Evolutionary conservation across 352 stramenopile genomes (phyloP).

Genomic region (Phytophthora cactorum): DNA sequence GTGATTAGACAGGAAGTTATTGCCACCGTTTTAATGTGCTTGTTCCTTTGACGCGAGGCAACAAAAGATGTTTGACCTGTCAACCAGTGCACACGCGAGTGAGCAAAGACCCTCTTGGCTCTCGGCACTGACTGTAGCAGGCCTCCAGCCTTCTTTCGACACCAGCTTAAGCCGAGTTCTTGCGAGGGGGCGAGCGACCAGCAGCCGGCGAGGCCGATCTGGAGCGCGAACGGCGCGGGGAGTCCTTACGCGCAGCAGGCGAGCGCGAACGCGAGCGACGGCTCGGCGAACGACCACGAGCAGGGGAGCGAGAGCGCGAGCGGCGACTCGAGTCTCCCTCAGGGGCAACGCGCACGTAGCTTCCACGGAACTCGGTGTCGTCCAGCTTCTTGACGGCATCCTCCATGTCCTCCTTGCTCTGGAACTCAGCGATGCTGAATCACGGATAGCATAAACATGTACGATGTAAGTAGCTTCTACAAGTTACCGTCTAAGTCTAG

Average conservation of each 20-base stretch:
- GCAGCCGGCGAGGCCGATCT: conserved; percentile 63
- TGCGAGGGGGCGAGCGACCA: conserved; percentile 61
- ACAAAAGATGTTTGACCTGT: conserved; percentile 20
- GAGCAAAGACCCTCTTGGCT: conserved; percentile 11
- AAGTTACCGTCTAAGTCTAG: neutral
- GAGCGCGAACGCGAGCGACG: conserved; percentile 78
- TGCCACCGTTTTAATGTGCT: conserved; percentile 31
- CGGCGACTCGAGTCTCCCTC: conserved; percentile 46
- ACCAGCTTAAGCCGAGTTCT: conserved; percentile 74
- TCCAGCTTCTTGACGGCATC: conserved; percentile 87
- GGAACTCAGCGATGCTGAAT: conserved; percentile 78
- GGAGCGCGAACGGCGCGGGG: conserved; percentile 70
- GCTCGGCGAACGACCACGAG: conserved; percentile 57
- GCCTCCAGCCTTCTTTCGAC: conserved; percentile 23
- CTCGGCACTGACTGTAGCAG: conserved; percentile 3
- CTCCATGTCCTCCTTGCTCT: conserved; percentile 84
- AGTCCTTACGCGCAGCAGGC: conserved; percentile 63
- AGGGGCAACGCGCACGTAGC: conserved; percentile 76
- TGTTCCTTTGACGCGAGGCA: conserved; percentile 31
- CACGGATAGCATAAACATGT: neutral
- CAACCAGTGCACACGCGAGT: conserved; percentile 12
- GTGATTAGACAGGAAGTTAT: conserved; percentile 34
- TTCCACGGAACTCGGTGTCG: conserved; percentile 89
- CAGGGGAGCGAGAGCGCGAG: conserved; percentile 69
- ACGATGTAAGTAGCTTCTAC: conserved; percentile 5